These are phyloP conservation scores for Debaryomyces tyrocola DNA, from an alignment of 805 yeast species.

Conservation along the genomic window DNA sequence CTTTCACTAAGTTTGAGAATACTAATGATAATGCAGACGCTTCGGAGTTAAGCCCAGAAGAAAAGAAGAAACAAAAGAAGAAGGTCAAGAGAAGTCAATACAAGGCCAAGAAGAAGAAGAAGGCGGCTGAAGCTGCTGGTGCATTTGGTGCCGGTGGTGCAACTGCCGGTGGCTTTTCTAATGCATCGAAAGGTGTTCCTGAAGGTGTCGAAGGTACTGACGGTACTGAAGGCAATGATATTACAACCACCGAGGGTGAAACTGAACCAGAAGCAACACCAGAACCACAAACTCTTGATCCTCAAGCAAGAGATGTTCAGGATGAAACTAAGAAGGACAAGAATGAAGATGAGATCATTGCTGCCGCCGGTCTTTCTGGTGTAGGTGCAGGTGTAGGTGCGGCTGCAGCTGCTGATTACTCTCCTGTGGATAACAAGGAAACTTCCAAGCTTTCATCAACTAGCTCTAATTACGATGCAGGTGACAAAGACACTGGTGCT, in stretches of 20 bases:
- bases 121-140: conserved; percentile 14
- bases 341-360: conserved; percentile 1
- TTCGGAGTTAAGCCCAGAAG: conserved; percentile 30
- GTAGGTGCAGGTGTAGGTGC: conserved; percentile 14
- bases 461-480: no score
- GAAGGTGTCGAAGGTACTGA: conserved; percentile 13
- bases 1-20: conserved; percentile 56
- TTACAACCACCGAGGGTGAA: conserved; percentile 5
- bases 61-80: conserved; percentile 42
- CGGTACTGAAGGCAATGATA: conserved; percentile 17
- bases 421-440: conserved; percentile 2
- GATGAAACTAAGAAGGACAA: conserved; percentile 13
- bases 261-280: conserved; percentile 17
- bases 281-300: conserved; percentile 15
- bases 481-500: no score
- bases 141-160: conserved; percentile 13
- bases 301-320: conserved; percentile 3
- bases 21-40: conserved; percentile 44
- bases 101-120: conserved; percentile 42
- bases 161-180: conserved; percentile 14
- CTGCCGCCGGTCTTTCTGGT: conserved; percentile 9
- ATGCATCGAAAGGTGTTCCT: conserved; percentile 6
- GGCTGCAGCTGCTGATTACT: conserved; percentile 9
- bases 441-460: no score
- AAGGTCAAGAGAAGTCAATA: conserved; percentile 44